Conservation (phyloP, 2,329 filamentous ascomycete genomes). For the Colletotrichum lupini region DNA sequence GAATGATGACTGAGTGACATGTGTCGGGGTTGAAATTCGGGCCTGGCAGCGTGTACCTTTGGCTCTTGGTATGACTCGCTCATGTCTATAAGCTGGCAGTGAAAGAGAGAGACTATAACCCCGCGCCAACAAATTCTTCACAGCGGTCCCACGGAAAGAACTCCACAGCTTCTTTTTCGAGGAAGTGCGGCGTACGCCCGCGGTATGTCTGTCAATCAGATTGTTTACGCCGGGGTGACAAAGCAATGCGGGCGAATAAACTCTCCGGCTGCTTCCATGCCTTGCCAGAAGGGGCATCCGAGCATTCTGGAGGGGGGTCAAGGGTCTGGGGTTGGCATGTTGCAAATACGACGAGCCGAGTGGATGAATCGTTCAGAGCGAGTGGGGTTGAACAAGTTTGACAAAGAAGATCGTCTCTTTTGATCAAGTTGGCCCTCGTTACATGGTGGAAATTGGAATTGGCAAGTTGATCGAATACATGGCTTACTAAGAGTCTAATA, state of each 20-base stretch:
- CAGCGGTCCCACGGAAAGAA: not conserved
- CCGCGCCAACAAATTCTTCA: constrained; percentile 28
- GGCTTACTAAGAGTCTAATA: not conserved
- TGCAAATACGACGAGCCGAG: constrained; percentile 4
- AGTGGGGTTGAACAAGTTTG: constrained; percentile 7
- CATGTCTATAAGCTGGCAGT: not conserved
- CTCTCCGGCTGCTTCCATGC: constrained; percentile 31
- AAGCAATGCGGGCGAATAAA: constrained; percentile 29
- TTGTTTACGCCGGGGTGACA: constrained; percentile 11
- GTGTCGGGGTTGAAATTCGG: not conserved
- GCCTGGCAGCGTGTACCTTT: too few species aligned
- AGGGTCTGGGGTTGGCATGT: constrained; percentile 19
- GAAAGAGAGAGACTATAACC: not conserved
- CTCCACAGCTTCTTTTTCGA: constrained; percentile 14
- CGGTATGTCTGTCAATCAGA: too few species aligned
- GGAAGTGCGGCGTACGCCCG: not conserved
- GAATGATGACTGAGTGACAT: constrained; percentile 2
- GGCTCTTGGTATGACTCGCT: constrained; percentile 21
- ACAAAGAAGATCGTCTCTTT: not conserved
- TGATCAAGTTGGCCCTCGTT: not conserved
- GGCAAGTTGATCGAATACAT: not conserved
- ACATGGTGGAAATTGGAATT: not conserved
- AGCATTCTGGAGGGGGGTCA: constrained; percentile 1
- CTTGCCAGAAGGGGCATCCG: constrained; percentile 18
- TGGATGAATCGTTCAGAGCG: constrained; percentile 20